Conservation (phyloP, 352 stramenopile genomes). For the Ochromonadaceae sp. region DNA sequence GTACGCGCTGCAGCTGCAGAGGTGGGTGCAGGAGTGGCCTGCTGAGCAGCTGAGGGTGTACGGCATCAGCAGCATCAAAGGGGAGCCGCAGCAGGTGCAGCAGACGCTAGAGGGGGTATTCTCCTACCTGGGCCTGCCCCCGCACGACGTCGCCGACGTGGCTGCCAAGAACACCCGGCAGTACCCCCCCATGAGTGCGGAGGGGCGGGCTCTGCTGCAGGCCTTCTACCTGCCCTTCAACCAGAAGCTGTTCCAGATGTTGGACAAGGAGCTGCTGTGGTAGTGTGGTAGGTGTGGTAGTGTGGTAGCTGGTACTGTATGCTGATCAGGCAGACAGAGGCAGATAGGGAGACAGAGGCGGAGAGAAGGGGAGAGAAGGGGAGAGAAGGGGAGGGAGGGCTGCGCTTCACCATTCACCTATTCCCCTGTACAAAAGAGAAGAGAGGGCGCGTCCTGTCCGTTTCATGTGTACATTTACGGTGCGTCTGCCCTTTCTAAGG, state of each 20-base stretch:
- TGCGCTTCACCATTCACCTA: no score
- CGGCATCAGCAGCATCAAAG: neutral
- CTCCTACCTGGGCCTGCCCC: neutral
- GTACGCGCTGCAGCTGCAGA: slow-evolving; percentile 1
- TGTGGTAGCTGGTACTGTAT: no score
- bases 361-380: no score
- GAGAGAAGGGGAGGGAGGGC: no score
- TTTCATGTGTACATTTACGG: no score
- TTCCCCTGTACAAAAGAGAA: no score
- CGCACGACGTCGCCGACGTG: neutral
- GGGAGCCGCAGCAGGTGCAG: neutral
- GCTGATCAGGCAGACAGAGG: no score
- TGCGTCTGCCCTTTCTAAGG: no score
- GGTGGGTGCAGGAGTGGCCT: neutral
- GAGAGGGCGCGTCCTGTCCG: no score
- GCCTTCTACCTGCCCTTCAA: slow-evolving; percentile 64
- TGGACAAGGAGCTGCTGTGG: slow-evolving; percentile 27
- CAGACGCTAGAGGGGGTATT: neutral
- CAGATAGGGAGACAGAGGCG: no score
- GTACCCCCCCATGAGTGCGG: neutral
- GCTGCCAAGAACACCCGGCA: slow-evolving; percentile 1
- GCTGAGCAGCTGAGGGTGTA: neutral
- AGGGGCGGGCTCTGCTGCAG: slow-evolving; percentile 30
- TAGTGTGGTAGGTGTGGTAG: no score
- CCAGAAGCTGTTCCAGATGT: slow-evolving; percentile 44